phyloP scores from a whole-genome alignment of 352 stramenopile species.

The Phytophthora capsici region DNA sequence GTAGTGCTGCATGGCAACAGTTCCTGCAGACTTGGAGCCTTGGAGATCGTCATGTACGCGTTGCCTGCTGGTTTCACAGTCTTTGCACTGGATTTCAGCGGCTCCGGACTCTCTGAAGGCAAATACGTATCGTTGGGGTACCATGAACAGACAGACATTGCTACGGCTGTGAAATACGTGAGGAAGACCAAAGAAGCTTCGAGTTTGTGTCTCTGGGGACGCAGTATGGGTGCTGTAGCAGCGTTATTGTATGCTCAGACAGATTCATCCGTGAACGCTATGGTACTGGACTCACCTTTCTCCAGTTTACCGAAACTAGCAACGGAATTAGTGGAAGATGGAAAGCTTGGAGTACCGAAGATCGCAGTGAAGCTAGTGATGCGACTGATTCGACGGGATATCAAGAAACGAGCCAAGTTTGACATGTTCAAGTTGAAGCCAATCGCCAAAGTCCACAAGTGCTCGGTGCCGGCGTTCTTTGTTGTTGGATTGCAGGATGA shows the following conservation, averaged over 20 bases:
- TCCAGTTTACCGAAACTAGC: constrained; percentile 76
- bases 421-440: constrained; percentile 91
- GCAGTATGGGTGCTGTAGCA: constrained; percentile 84
- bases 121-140: constrained; percentile 88
- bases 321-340: constrained; percentile 80
- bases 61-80: constrained; percentile 82
- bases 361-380: constrained; percentile 87
- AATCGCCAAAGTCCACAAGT: constrained; percentile 77
- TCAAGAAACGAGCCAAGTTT: constrained; percentile 85
- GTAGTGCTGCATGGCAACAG: constrained; percentile 87
- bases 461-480: constrained; percentile 79
- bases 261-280: constrained; percentile 68
- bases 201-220: constrained; percentile 77
- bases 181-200: constrained; percentile 53
- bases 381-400: constrained; percentile 77
- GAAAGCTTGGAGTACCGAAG: constrained; percentile 82
- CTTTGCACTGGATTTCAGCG: constrained; percentile 83
- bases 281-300: constrained; percentile 87
- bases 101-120: constrained; percentile 77
- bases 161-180: constrained; percentile 74
- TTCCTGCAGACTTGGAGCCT: constrained; percentile 70
- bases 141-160: constrained; percentile 80
- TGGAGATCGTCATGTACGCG: constrained; percentile 83
- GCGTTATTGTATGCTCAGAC: constrained; percentile 70
- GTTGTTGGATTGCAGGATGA: constrained; percentile 80